Evolutionary conservation across 352 stramenopile species (phyloP).

Genomic region (Aphanomyces cochlioides): DNA sequence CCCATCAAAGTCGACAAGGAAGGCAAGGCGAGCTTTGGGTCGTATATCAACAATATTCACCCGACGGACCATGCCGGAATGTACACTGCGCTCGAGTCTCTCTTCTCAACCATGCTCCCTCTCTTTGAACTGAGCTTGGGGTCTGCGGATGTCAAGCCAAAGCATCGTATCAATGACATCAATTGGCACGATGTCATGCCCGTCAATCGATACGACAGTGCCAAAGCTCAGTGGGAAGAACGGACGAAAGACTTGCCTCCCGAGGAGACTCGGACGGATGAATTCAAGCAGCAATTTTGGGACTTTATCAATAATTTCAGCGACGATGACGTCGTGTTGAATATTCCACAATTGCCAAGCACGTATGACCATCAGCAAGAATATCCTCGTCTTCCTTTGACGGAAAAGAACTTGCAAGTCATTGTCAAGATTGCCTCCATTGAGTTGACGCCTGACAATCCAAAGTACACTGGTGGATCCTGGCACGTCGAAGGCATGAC

Average conservation of each 20-base stretch:
- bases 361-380: neutral
- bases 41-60: slow-evolving; percentile 61
- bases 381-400: too few relatives aligned
- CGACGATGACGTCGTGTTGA: too few relatives aligned
- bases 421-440: slow-evolving; percentile 57
- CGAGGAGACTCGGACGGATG: too few relatives aligned
- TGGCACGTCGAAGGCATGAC: slow-evolving; percentile 53
- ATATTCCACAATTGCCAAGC: neutral
- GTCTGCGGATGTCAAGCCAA: neutral
- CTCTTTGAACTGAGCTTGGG: slow-evolving; percentile 40
- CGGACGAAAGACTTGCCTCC: too few relatives aligned
- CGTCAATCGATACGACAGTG: neutral
- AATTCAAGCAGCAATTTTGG: too few relatives aligned
- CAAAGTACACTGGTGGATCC: slow-evolving; percentile 39
- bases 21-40: slow-evolving; percentile 33
- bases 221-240: too few relatives aligned
- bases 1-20: slow-evolving; percentile 35
- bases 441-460: slow-evolving; percentile 41
- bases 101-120: slow-evolving; percentile 42
- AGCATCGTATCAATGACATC: neutral
- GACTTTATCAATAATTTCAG: too few relatives aligned
- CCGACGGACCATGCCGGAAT: slow-evolving; percentile 34
- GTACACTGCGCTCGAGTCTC: slow-evolving; percentile 37
- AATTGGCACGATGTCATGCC: neutral
- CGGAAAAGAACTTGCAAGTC: slow-evolving; percentile 37